A percentile compares a stretch with the other conserved stretches of the same genome.
phyloP scores from a whole-genome alignment of 2,329 filamentous ascomycete species.

The Pseudogymnoascus sp. region DNA sequence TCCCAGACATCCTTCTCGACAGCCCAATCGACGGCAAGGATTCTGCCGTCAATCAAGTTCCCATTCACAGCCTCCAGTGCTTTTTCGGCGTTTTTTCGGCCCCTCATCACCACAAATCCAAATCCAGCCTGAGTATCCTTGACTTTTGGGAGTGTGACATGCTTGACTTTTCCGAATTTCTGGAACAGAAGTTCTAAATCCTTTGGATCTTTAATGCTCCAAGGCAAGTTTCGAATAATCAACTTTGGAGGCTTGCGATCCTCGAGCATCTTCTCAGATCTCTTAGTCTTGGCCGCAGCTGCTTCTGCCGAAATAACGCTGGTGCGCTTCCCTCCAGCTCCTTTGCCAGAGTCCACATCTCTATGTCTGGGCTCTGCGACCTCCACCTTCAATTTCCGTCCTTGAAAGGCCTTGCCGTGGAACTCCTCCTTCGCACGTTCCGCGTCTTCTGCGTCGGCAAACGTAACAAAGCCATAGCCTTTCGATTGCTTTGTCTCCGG shows the following conservation, averaged over 20 bases:
- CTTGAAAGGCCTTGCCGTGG: slow-evolving; percentile 69
- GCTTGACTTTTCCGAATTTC: slow-evolving; percentile 87
- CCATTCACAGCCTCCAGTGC: slow-evolving; percentile 82
- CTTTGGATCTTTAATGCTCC: slow-evolving; percentile 84
- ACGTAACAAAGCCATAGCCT: slow-evolving; percentile 94
- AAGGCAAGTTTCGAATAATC: slow-evolving; percentile 89
- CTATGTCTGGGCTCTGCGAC: slow-evolving; percentile 80
- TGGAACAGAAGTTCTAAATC: slow-evolving; percentile 73
- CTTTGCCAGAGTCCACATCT: slow-evolving; percentile 43
- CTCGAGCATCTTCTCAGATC: slow-evolving; percentile 53
- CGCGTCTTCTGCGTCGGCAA: slow-evolving; percentile 89
- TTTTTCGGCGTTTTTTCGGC: slow-evolving; percentile 83
- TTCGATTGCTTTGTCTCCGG: slow-evolving; percentile 78
- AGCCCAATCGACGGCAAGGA: slow-evolving; percentile 91
- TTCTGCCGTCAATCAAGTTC: slow-evolving; percentile 79
- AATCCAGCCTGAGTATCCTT: slow-evolving; percentile 70
- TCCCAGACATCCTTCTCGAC: slow-evolving; percentile 88
- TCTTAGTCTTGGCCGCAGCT: slow-evolving; percentile 42
- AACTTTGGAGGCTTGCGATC: slow-evolving; percentile 61
- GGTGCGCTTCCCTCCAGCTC: slow-evolving; percentile 28
- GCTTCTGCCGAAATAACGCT: slow-evolving; percentile 31
- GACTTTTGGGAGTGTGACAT: slow-evolving; percentile 73
- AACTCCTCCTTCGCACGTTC: slow-evolving; percentile 72
- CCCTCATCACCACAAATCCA: slow-evolving; percentile 83
- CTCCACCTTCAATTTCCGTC: slow-evolving; percentile 77